phyloP scores from a whole-genome alignment of 768 basidiomycete genomes.

The Lanmaoa pseudosensibilis region DNA sequence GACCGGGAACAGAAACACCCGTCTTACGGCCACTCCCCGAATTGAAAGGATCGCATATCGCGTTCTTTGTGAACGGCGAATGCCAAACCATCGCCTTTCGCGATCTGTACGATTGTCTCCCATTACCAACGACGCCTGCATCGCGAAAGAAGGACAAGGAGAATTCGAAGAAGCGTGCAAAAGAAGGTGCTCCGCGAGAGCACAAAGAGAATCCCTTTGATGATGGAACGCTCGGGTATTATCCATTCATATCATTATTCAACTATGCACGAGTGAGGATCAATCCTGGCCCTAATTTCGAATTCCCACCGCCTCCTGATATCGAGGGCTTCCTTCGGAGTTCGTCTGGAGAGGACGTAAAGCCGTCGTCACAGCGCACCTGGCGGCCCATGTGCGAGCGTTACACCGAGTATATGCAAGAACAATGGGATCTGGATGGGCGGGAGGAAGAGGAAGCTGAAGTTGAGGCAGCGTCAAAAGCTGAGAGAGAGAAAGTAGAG shows the following conservation, averaged over 20 bases:
- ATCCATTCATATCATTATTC: conserved; percentile 91
- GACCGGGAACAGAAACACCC: conserved; percentile 32
- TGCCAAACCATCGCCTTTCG: conserved; percentile 80
- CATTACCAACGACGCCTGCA: conserved; percentile 63
- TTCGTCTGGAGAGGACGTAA: conserved; percentile 33
- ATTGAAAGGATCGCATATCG: conserved; percentile 69
- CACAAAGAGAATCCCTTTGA: conserved; percentile 86
- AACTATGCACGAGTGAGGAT: conserved; percentile 81
- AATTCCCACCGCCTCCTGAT: conserved; percentile 75
- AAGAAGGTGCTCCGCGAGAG: conserved; percentile 64
- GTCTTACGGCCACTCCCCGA: conserved; percentile 66
- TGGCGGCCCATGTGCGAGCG: conserved; percentile 86
- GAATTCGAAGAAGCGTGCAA: conserved; percentile 51
- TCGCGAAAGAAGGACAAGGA: conserved; percentile 62
- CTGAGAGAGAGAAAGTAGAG: conserved; percentile 46
- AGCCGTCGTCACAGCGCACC: conserved; percentile 36
- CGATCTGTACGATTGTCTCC: conserved; percentile 88
- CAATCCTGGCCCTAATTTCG: conserved; percentile 89
- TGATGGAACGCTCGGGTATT: conserved; percentile 94
- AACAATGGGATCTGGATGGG: conserved; percentile 78
- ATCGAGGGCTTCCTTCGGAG: conserved; percentile 61
- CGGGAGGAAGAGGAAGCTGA: conserved; percentile 71
- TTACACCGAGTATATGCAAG: conserved; percentile 80
- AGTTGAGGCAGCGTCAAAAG: conserved; percentile 40
- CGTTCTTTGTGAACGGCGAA: conserved; percentile 92